Evolutionary conservation across 78 protist species (phyloP), one percentile per base, ranked within the genome.

Genomic region (Parvularia atlantis): DNA sequence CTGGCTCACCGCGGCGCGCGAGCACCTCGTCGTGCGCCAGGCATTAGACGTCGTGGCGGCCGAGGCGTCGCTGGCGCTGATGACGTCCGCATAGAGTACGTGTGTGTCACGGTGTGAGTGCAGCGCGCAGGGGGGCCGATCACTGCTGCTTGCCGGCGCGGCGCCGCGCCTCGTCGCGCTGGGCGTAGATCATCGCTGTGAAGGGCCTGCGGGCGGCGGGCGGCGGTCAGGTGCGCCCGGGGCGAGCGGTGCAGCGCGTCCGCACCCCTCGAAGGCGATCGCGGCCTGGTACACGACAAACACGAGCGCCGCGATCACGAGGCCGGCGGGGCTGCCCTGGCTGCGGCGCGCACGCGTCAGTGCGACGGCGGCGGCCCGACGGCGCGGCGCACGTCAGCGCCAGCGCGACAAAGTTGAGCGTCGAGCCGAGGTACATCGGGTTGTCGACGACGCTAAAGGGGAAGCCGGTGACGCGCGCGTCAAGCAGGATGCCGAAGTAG

Each of bases 361-460:
- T 3, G 14, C 6, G 14, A 16, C 43, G 37, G 69, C 69, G 22
- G 50, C 40, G 13, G 50, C 6, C 16, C 39, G 35, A 14, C 39
- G 2, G 1, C 35, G 2, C 13, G 19, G 30, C 2, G 6, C 22
- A 17, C 43, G 65, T 30, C 37, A 80, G 39, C 30, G 93, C 74
- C 22, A 54, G 65, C 4, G 80, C 87, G 31, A 88, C 19, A 57
- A 84, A 88, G 56, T 50, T 46, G 54, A 88, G 63, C n/a, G 82
- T 48, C 5, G 93, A 41, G 22, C 93, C 93, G 59, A 66, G 59
- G 78, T 89, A 89, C 93, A 89, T 89, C 50, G 93, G 93, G 66
- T 85, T 69, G 13, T 52, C 50, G 68, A 79, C 54, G n/a, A 83
- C 72, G 54, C 75, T 85, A 77, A 85, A 89, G 67, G 93, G 93